These are phyloP conservation scores for Puccinia coronata DNA, from an alignment of 1,284 basidiomycete species.

Conservation along the genomic window DNA sequence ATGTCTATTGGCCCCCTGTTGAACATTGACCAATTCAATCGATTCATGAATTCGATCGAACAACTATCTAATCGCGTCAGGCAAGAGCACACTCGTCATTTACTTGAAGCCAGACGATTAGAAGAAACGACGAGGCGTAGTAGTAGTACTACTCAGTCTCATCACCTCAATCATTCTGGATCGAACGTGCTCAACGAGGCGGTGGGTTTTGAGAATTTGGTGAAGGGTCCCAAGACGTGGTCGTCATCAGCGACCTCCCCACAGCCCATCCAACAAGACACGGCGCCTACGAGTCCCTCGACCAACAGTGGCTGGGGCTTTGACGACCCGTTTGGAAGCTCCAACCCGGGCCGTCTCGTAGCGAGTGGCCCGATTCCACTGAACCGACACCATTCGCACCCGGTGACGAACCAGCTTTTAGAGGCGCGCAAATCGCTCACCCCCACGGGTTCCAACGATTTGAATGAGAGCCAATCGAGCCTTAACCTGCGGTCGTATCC, in stretches of 20 bases:
- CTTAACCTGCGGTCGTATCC: background rate
- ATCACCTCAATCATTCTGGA: background rate
- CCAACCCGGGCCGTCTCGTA: background rate
- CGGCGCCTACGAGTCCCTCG: slow-evolving; percentile 17
- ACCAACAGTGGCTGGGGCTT: slow-evolving; percentile 27
- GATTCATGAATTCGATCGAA: slow-evolving; percentile 73
- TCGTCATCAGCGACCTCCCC: background rate
- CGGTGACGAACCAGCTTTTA: background rate
- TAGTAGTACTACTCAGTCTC: slow-evolving; percentile 40
- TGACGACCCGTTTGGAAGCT: slow-evolving; percentile 21
- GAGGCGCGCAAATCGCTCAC: background rate
- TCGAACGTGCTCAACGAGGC: slow-evolving; percentile 43
- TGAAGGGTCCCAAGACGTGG: slow-evolving; percentile 51
- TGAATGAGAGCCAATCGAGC: background rate
- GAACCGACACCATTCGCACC: background rate
- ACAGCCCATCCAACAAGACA: background rate
- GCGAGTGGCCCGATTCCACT: slow-evolving; percentile 28
- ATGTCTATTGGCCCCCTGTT: slow-evolving; percentile 96
- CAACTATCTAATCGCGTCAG: slow-evolving; percentile 72
- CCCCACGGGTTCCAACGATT: background rate
- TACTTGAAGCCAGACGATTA: slow-evolving; percentile 76
- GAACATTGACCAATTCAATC: slow-evolving; percentile 84
- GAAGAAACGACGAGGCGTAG: slow-evolving; percentile 65
- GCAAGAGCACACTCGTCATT: slow-evolving; percentile 77
- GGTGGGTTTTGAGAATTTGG: slow-evolving; percentile 56